Percentiles rank a stretch among this genome's conserved stretches.
These are phyloP conservation scores for Stagonosporopsis tanaceti DNA, from an alignment of 2,329 filamentous ascomycete genomes.

Conservation along the genomic window DNA sequence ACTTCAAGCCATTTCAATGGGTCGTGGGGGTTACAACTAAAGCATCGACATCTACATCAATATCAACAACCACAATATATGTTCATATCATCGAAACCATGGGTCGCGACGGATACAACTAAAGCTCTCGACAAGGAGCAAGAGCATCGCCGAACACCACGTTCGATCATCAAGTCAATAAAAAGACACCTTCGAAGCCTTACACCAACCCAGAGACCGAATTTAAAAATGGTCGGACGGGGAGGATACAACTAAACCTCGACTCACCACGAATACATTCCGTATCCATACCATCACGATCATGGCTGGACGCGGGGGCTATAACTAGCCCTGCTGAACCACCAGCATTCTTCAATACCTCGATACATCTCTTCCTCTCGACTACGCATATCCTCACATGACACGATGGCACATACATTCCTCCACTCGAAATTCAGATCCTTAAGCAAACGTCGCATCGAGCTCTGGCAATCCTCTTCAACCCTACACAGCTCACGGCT, in stretches of 20 bases:
- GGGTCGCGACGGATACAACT: constrained; percentile 53
- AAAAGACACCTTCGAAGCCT: constrained; percentile 25
- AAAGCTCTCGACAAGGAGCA: constrained; percentile 21
- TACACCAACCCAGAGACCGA: constrained; percentile 14
- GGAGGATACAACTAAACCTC: constrained; percentile 45
- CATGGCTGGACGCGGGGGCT: constrained; percentile 46
- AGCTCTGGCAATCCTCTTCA: constrained; percentile 33
- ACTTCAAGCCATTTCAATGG: constrained; percentile 27
- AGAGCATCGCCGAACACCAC: constrained; percentile 10
- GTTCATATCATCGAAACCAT: constrained; percentile 37
- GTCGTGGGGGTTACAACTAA: constrained; percentile 44
- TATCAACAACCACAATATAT: constrained; percentile 6
- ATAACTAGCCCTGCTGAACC: constrained; percentile 30
- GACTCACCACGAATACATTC: not conserved
- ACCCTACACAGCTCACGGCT: no score
- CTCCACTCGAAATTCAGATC: not conserved
- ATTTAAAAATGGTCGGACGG: constrained; percentile 40
- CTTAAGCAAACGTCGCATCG: constrained; percentile 36
- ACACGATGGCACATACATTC: not conserved
- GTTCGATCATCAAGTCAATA: constrained; percentile 15
- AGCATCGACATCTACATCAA: not conserved
- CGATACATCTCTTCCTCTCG: not conserved
- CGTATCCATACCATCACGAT: constrained; percentile 1
- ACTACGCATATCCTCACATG: not conserved
- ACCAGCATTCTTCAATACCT: not conserved